Base-by-base conservation (phyloP, 2,329 filamentous ascomycete species). In the Xylariaceae sp. region DNA sequence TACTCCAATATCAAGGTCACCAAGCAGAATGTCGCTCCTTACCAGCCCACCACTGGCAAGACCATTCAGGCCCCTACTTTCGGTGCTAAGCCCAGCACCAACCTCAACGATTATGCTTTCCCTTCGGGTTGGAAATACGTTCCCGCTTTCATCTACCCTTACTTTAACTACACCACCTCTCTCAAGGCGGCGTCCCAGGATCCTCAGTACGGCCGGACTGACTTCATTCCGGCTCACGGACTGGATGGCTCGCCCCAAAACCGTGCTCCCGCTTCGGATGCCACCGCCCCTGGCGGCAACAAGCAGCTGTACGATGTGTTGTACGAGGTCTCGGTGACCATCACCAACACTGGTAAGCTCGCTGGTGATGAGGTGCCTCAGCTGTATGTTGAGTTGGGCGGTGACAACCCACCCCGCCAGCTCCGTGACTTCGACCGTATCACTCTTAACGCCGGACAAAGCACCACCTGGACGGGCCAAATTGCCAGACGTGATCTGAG, bases 351-450 rank as follows among this genome's bases (percentile, higher is more conserved):
- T 3, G 88, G 88, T 25, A 58, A 65, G 0, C 55, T 80, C 0
- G 72, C 66, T 1, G 85, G 86, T 22, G 85, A 88, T 33, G 86
- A 88, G 61, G 76, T 93, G 2, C 75, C 83, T 0, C 88, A 93
- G 72, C 68, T 90, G 12, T 92, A 97, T 66, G 62, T 97, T 44
- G 82, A 77, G 22, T 85, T 94, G 2, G 92, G 91, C 40, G 90
- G 88, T 1, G 76, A 83, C 29, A 86, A 96, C 60, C 79, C 82
- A 3, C 67, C 72, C 3, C 69, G 76, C 21, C 73, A 82, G 3
- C 81, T 97, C 12, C 83, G 92, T 50, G 84, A 84, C 36, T 97
- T 96, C 59, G 87, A 94, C 47, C 80, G 88, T 37, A 66, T 95
- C 47, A 75, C 73, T 40, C 82, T 96, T 52, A 72, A 77, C 4